Conservation (phyloP, 768 basidiomycete species). For the Boletales sp. region DNA sequence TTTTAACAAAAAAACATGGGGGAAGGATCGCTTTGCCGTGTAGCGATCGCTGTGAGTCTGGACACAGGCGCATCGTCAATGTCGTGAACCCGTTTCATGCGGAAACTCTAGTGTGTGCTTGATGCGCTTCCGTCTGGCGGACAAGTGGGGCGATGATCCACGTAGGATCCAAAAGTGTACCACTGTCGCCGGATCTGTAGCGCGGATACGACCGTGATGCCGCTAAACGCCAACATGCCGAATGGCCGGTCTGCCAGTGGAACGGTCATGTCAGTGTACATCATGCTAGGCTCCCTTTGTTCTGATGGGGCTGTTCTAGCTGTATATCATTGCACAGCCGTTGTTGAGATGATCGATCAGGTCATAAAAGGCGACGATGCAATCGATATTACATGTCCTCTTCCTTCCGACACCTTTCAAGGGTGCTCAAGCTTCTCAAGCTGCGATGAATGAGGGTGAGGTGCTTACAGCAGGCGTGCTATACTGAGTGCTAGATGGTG, state of each 20-base stretch:
- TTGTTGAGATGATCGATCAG: conserved; percentile 68
- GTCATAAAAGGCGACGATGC: conserved; percentile 57
- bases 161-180: conserved; percentile 61
- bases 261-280: conserved; percentile 43
- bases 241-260: conserved; percentile 41
- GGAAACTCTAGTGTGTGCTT: conserved; percentile 81
- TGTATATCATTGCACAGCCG: conserved; percentile 65
- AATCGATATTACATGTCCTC: conserved; percentile 76
- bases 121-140: conserved; percentile 72
- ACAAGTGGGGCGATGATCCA: conserved; percentile 36
- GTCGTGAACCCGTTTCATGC: conserved; percentile 89
- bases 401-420: conserved; percentile 83
- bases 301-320: conserved; percentile 38
- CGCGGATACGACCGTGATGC: conserved; percentile 58
- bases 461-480: conserved; percentile 74
- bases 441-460: conserved; percentile 42
- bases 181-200: conserved; percentile 71
- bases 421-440: conserved; percentile 29
- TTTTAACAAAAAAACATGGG: too few relatives aligned
- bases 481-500: conserved; percentile 65
- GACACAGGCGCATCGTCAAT: conserved; percentile 60
- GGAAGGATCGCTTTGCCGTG: too few relatives aligned
- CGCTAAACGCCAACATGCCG: conserved; percentile 29
- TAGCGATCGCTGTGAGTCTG: too few relatives aligned
- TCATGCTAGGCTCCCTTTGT: neutral